phyloP scores from a whole-genome alignment of 768 basidiomycete species.

The Tulasnella sp. region DNA sequence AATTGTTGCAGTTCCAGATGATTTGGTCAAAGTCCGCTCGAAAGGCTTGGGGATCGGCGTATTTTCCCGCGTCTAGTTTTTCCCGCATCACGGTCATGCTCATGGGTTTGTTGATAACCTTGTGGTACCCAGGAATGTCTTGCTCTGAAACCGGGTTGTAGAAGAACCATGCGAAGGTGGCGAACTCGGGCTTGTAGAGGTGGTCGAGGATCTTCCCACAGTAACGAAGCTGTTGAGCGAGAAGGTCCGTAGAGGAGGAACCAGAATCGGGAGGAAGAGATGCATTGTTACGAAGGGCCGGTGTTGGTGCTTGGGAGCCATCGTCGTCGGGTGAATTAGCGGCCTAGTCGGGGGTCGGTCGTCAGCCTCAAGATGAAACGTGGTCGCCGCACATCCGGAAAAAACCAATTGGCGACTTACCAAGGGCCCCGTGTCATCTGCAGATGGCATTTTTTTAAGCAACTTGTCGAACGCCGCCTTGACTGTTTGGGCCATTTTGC shows the following conservation, averaged over 20 bases:
- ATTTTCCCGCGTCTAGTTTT: constrained; percentile 38
- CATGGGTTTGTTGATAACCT: constrained; percentile 42
- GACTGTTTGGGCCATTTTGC: constrained; percentile 36
- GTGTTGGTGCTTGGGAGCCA: constrained; percentile 14
- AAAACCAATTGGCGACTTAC: neutral
- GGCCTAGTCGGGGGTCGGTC: neutral
- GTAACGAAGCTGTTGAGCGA: constrained; percentile 38
- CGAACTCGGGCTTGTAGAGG: constrained; percentile 37
- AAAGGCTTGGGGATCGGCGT: constrained; percentile 38
- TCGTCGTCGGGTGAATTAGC: constrained; percentile 10
- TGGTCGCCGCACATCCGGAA: neutral
- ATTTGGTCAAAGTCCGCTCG: constrained; percentile 41
- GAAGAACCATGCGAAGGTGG: constrained; percentile 38
- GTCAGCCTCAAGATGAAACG: neutral
- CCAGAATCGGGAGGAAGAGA: constrained; percentile 3
- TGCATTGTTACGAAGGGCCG: neutral
- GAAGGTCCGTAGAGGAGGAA: constrained; percentile 28
- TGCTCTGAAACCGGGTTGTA: constrained; percentile 40
- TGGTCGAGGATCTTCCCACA: constrained; percentile 38
- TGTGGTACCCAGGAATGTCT: constrained; percentile 39
- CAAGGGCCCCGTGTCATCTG: constrained; percentile 30
- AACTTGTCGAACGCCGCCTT: constrained; percentile 38
- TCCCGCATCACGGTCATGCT: constrained; percentile 40
- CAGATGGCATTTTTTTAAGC: constrained; percentile 36
- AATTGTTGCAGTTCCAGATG: constrained; percentile 42